These are phyloP conservation scores for Trichoderma sp. DNA, from an alignment of 2,329 filamentous ascomycete genomes.

Conservation along the genomic window DNA sequence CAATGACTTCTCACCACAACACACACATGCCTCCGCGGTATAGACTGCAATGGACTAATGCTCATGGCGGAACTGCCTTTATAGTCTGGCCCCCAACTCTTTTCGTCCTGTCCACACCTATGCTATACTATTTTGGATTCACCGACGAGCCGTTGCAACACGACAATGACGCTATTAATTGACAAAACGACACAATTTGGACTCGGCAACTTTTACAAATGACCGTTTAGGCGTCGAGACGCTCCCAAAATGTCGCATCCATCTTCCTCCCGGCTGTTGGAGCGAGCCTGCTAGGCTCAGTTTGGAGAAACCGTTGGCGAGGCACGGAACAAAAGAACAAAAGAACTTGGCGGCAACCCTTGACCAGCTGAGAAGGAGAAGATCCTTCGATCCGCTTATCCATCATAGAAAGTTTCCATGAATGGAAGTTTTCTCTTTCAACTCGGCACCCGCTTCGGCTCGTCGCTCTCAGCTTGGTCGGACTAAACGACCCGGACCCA, in stretches of 20 bases:
- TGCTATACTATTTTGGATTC: neutral
- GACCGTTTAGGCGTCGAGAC: neutral
- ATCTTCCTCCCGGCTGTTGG: neutral
- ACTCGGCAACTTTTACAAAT: neutral
- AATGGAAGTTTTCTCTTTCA: neutral
- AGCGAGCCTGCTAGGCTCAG: neutral
- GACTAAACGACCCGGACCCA: neutral
- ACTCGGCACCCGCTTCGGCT: neutral
- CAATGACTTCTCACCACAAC: neutral
- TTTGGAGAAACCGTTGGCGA: neutral
- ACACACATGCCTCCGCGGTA: neutral
- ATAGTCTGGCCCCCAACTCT: neutral
- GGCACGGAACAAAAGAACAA: neutral
- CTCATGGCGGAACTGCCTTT: neutral
- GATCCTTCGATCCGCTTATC: neutral
- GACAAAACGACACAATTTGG: neutral
- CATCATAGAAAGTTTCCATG: neutral
- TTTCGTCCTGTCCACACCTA: neutral
- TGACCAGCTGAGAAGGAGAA: conserved; percentile 8
- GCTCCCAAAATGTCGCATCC: neutral
- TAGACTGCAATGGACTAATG: neutral
- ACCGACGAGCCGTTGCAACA: neutral
- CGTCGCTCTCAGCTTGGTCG: neutral
- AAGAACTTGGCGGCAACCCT: neutral
- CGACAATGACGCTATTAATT: neutral